These are phyloP conservation scores for Chalciporus piperatus DNA, from an alignment of 768 basidiomycete species.

Conservation along the genomic window DNA sequence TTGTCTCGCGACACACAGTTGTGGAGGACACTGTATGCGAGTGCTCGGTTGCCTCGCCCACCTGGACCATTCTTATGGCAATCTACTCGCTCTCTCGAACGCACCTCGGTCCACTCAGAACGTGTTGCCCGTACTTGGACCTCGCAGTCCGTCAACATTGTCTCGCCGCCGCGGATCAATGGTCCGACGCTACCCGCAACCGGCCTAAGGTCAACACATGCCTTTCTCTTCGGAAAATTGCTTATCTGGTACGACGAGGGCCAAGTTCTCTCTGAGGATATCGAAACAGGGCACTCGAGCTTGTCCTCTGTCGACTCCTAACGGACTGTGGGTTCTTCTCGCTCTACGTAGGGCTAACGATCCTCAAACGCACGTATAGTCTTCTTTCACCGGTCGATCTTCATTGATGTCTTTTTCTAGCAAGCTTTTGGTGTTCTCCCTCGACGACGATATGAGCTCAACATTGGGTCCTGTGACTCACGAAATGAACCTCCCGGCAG, in stretches of 20 bases:
- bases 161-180: constrained; percentile 7
- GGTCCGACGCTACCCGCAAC: no score
- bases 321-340: no score
- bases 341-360: no score
- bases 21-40: no score
- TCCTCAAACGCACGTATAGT: no score
- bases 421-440: not conserved
- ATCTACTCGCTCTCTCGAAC: no score
- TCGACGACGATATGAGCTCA: not conserved
- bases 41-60: no score
- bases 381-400: no score
- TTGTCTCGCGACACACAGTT: no score
- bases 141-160: constrained; percentile 8
- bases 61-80: no score
- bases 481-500: not conserved
- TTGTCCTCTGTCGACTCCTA: no score
- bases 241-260: constrained; percentile 21
- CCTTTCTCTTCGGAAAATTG: constrained; percentile 23
- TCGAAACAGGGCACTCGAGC: constrained; percentile 13
- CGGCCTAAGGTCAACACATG: constrained; percentile 17
- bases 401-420: no score
- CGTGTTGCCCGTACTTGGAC: constrained; percentile 21
- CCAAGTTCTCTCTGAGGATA: constrained; percentile 18
- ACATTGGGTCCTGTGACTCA: not conserved
- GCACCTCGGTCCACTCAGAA: constrained; percentile 11